phyloP scores from a whole-genome alignment of 2,329 filamentous ascomycete genomes.

The Penicillium sp. region DNA sequence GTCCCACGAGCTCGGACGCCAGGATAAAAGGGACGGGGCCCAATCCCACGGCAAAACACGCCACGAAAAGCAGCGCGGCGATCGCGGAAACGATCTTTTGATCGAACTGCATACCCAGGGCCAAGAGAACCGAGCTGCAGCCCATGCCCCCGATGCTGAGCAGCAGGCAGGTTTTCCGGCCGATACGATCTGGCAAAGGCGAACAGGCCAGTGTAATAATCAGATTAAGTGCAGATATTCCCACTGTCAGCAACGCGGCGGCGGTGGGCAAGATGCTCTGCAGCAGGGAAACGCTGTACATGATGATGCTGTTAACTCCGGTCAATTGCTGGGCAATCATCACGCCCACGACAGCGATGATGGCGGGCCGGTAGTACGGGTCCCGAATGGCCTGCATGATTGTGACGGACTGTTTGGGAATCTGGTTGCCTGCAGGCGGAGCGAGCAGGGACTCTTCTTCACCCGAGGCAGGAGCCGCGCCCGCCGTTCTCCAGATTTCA shows the following conservation, averaged over 20 bases:
- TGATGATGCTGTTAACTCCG: slow-evolving; percentile 94
- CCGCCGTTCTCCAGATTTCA: slow-evolving; percentile 53
- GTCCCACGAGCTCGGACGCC: slow-evolving; percentile 82
- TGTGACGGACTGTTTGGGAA: slow-evolving; percentile 65
- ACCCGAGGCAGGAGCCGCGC: slow-evolving; percentile 33
- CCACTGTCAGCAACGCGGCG: slow-evolving; percentile 79
- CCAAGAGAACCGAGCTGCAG: slow-evolving; percentile 70
- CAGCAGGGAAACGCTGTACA: slow-evolving; percentile 94
- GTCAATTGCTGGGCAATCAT: slow-evolving; percentile 93
- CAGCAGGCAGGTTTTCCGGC: slow-evolving; percentile 81
- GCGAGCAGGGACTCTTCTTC: slow-evolving; percentile 71
- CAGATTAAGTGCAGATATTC: slow-evolving; percentile 84
- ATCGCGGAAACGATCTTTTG: slow-evolving; percentile 75
- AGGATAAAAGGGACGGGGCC: slow-evolving; percentile 95
- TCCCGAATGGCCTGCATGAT: slow-evolving; percentile 65
- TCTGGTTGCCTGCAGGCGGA: slow-evolving; percentile 57
- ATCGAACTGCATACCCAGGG: slow-evolving; percentile 72
- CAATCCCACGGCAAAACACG: slow-evolving; percentile 83
- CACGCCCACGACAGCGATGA: slow-evolving; percentile 80
- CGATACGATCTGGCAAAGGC: slow-evolving; percentile 80
- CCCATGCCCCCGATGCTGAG: slow-evolving; percentile 84
- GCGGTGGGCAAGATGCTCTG: slow-evolving; percentile 76
- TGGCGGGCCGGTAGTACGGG: slow-evolving; percentile 66
- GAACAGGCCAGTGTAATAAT: slow-evolving; percentile 77
- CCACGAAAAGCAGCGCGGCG: slow-evolving; percentile 80